Evolutionary conservation across 148 eudicot genomes (phyloP).

Genomic region (Fagopyrum esculentum): DNA sequence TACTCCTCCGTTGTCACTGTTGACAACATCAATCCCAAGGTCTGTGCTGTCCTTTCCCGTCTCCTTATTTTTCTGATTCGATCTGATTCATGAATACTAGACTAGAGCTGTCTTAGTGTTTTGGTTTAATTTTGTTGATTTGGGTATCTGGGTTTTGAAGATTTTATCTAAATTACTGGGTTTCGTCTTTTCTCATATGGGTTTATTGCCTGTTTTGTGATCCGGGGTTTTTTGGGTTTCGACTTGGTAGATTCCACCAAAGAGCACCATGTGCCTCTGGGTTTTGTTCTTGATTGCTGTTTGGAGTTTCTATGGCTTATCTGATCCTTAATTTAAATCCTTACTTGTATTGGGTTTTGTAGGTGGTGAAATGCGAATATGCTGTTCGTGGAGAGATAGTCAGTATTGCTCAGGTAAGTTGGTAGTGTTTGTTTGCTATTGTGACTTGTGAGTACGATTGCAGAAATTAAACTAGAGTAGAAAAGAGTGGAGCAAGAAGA

Average conservation of each 20-base stretch:
- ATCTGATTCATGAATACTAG: background rate
- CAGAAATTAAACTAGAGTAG: conserved; percentile 6
- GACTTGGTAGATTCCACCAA: too few species aligned
- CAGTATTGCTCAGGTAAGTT: conserved; percentile 10
- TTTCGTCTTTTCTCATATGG: background rate
- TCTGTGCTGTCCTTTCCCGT: conserved; percentile 20
- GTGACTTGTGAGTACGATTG: background rate
- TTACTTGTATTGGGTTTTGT: background rate
- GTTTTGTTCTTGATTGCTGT: background rate
- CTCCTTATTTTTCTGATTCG: conserved; percentile 13
- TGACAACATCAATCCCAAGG: conserved; percentile 13
- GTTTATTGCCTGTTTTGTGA: background rate
- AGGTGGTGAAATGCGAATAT: conserved; percentile 14
- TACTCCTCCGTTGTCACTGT: conserved; percentile 3
- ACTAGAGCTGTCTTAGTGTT: too few species aligned
- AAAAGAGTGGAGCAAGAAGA: background rate
- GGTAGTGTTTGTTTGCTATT: background rate
- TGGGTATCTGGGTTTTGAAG: background rate
- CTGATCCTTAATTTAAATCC: background rate
- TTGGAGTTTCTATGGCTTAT: background rate
- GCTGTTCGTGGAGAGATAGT: conserved; percentile 17
- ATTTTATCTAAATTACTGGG: background rate
- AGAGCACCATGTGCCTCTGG: too few species aligned
- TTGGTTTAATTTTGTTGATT: background rate
- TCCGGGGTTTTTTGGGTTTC: background rate